Evolutionary conservation across 2,329 filamentous ascomycete genomes (phyloP).

Genomic region (Neonectria faginata): DNA sequence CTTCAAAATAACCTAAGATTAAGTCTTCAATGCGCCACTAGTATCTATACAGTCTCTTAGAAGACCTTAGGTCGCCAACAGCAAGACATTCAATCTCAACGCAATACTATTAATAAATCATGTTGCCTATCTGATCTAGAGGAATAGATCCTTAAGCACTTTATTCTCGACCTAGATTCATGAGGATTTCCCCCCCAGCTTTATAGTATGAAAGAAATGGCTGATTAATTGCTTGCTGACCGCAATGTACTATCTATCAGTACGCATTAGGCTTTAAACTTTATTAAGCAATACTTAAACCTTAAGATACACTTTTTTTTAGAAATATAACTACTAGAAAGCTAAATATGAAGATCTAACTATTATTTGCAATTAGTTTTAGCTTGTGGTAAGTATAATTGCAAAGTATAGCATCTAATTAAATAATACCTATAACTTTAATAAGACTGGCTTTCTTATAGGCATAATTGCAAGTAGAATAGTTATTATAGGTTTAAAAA

Average conservation of each 20-base stretch:
- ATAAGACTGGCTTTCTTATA: no score
- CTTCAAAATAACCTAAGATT: slow-evolving; percentile 15
- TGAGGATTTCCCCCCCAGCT: slow-evolving; percentile 36
- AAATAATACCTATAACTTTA: no score
- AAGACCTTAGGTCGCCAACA: not conserved
- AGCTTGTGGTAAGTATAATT: no score
- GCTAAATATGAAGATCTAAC: slow-evolving; percentile 10
- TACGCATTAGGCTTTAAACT: slow-evolving; percentile 41
- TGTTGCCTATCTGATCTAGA: slow-evolving; percentile 28
- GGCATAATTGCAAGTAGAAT: no score
- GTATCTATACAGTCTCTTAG: not conserved
- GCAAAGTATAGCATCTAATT: no score
- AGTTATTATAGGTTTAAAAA: no score
- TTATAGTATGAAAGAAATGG: slow-evolving; percentile 30
- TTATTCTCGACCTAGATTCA: slow-evolving; percentile 34
- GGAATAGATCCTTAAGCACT: slow-evolving; percentile 34
- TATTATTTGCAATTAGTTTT: no score
- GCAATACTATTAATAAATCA: slow-evolving; percentile 24
- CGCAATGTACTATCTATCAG: slow-evolving; percentile 38
- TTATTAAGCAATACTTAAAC: slow-evolving; percentile 43
- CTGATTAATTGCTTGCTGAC: slow-evolving; percentile 35
- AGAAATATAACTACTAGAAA: slow-evolving; percentile 6
- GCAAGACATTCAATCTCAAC: slow-evolving; percentile 7
- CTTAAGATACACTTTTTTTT: slow-evolving; percentile 4
- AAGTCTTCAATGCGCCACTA: not conserved